Evolutionary conservation across 441 rosid species (phyloP).

Genomic region (Populus hybrid): DNA sequence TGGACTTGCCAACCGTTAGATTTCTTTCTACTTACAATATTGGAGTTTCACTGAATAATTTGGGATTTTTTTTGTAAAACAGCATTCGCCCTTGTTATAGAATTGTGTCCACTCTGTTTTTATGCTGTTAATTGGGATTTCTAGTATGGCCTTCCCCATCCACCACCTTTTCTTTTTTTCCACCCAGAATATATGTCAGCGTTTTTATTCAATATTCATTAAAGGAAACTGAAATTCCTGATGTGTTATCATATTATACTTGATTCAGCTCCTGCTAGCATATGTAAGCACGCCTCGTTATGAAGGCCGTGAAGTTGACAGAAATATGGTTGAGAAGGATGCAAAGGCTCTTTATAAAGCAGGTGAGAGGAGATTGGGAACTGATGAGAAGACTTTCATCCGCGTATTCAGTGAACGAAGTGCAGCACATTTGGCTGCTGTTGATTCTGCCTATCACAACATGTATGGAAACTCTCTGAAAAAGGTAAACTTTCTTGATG

Average conservation of each 20-base stretch:
- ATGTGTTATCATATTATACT: not conserved
- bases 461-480: slow-evolving; percentile 44
- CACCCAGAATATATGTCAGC: not conserved
- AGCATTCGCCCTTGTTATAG: not conserved
- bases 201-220: not conserved
- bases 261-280: slow-evolving; percentile 48
- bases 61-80: not conserved
- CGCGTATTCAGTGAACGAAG: slow-evolving; percentile 51
- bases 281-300: slow-evolving; percentile 43
- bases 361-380: slow-evolving; percentile 62
- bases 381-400: slow-evolving; percentile 67
- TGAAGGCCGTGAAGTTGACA: slow-evolving; percentile 52
- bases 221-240: not conserved
- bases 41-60: not conserved
- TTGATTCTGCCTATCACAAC: slow-evolving; percentile 34
- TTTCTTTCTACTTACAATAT: not conserved
- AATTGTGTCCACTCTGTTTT: not conserved
- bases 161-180: not conserved
- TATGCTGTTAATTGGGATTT: not conserved
- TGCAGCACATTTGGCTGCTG: slow-evolving; percentile 52
- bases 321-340: slow-evolving; percentile 36
- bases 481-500: slow-evolving; percentile 39
- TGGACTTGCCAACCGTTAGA: not conserved
- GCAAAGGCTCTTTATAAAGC: slow-evolving; percentile 58
- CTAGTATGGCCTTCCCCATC: not conserved